Percentiles rank a stretch among this genome's conserved stretches.
These are phyloP conservation scores for Beta macrorhiza DNA, from an alignment of 179 eudicot species.

Conservation along the genomic window DNA sequence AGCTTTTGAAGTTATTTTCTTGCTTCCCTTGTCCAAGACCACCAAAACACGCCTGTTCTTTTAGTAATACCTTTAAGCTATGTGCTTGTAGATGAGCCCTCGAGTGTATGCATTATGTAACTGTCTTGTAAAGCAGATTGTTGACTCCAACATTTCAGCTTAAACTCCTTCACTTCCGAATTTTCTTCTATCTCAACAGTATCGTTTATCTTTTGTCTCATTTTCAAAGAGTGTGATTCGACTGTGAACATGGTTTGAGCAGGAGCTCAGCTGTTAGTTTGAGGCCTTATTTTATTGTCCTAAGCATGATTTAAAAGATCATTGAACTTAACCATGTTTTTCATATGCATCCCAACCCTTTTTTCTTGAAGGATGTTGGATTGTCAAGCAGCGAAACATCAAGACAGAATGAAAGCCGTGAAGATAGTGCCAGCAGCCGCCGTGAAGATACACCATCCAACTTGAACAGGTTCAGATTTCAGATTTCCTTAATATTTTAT, in stretches of 20 bases:
- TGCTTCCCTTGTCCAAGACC: too few species aligned
- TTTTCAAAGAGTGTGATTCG: neutral
- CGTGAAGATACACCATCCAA: constrained; percentile 63
- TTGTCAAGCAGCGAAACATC: constrained; percentile 47
- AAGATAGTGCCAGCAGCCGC: constrained; percentile 53
- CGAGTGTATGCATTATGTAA: neutral
- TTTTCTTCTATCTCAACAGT: too few species aligned
- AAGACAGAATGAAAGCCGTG: constrained; percentile 60
- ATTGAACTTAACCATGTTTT: neutral
- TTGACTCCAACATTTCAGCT: neutral
- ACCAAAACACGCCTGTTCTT: too few species aligned
- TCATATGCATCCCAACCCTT: neutral
- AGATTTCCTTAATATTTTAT: neutral
- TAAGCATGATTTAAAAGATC: neutral
- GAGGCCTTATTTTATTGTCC: neutral
- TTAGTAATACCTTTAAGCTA: neutral
- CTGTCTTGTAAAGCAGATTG: neutral
- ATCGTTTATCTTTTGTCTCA: neutral
- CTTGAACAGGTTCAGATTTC: constrained; percentile 47
- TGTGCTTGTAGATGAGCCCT: neutral
- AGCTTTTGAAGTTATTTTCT: neutral
- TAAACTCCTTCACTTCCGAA: neutral
- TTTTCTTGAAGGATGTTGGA: constrained; percentile 55
- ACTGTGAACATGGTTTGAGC: neutral
- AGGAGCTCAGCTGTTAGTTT: neutral